These are phyloP conservation scores for Lophiotrema nucula DNA, from an alignment of 495 filamentous ascomycete genomes.

Conservation along the genomic window DNA sequence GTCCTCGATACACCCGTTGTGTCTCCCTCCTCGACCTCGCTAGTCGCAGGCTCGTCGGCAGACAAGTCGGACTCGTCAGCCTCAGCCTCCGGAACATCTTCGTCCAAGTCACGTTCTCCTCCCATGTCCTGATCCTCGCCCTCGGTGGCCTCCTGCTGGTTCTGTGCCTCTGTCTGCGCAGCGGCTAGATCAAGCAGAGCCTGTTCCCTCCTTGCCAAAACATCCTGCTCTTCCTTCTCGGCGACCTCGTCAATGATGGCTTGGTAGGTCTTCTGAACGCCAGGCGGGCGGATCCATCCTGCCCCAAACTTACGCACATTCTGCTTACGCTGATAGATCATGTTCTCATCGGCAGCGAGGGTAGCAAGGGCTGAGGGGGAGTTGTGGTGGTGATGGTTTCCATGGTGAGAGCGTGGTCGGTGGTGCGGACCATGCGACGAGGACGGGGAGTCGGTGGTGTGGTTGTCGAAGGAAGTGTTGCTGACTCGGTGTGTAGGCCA, in stretches of 20 bases:
- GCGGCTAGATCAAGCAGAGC: slow-evolving; percentile 38
- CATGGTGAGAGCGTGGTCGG: slow-evolving; percentile 15
- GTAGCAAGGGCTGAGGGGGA: slow-evolving; percentile 18
- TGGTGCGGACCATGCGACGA: slow-evolving; percentile 23
- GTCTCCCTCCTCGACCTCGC: slow-evolving; percentile 32
- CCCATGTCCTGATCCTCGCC: slow-evolving; percentile 32
- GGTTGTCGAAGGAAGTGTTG: slow-evolving; percentile 15
- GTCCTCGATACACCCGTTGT: slow-evolving; percentile 2
- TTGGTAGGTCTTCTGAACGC: slow-evolving; percentile 47
- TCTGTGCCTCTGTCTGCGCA: slow-evolving; percentile 33
- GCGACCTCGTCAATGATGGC: slow-evolving; percentile 43
- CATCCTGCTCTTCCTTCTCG: slow-evolving; percentile 45
- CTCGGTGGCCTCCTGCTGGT: slow-evolving; percentile 5
- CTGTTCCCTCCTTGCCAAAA: slow-evolving; percentile 37
- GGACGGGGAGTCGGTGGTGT: slow-evolving; percentile 16
- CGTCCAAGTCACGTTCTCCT: slow-evolving; percentile 56
- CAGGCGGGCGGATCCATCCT: slow-evolving; percentile 47
- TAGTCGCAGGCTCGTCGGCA: slow-evolving; percentile 40
- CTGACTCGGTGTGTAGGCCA: slow-evolving; percentile 24
- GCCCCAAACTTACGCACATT: slow-evolving; percentile 45
- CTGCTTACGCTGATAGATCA: slow-evolving; percentile 41
- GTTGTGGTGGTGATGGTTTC: slow-evolving; percentile 22
- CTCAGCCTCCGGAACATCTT: slow-evolving; percentile 65
- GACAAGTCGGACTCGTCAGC: slow-evolving; percentile 48
- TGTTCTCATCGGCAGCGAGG: slow-evolving; percentile 38